Evolutionary conservation across 257 asterid genomes (phyloP).

Genomic region (Fraxinus excelsior): DNA sequence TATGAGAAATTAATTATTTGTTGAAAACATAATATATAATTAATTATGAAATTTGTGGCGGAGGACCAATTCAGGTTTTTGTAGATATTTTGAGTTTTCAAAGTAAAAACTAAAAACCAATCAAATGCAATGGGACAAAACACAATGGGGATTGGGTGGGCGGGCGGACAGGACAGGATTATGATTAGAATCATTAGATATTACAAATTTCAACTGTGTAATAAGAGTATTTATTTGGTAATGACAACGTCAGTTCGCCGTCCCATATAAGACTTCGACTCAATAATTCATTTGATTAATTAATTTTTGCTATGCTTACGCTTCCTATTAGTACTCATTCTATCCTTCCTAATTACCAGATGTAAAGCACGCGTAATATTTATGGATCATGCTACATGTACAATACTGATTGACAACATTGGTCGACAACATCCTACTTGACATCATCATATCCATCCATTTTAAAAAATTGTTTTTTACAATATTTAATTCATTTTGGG

Average conservation of each 20-base stretch:
- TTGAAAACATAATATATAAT: constrained; percentile 5
- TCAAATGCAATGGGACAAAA: not conserved
- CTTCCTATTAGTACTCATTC: too few species aligned
- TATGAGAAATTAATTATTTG: constrained; percentile 2
- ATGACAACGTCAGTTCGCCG: not conserved
- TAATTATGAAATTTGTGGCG: constrained; percentile 38
- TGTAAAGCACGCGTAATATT: too few species aligned
- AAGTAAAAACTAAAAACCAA: not conserved
- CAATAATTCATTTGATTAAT: not conserved
- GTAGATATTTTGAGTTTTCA: not conserved
- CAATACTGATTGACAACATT: too few species aligned
- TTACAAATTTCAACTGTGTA: constrained; percentile 1
- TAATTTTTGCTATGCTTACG: too few species aligned
- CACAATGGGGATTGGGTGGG: not conserved
- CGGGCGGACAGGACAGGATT: constrained; percentile 4
- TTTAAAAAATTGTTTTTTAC: too few species aligned
- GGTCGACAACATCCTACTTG: too few species aligned
- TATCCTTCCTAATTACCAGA: too few species aligned
- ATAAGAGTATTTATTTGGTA: not conserved
- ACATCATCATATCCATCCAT: too few species aligned
- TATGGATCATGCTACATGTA: too few species aligned
- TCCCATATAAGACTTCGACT: not conserved
- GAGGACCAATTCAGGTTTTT: constrained; percentile 24
- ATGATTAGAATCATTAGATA: not conserved
- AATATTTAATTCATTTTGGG: too few species aligned